Evolutionary conservation across 2,329 filamentous ascomycete species (phyloP), one percentile per base, ranked within the genome.

Genomic region (Stagonosporopsis cucurbitacearum): DNA sequence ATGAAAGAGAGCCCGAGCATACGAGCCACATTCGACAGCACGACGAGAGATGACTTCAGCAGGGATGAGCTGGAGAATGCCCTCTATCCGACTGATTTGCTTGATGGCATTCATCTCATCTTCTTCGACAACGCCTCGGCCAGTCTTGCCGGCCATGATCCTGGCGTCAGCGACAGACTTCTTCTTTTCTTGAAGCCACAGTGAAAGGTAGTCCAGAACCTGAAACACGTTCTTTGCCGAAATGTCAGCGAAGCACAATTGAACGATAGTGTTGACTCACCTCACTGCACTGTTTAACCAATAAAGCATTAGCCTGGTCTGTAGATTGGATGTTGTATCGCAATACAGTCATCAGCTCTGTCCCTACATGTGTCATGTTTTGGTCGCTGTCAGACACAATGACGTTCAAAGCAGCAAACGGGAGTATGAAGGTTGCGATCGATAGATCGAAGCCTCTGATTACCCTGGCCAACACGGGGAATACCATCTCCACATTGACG

Each of bases 1-100:
- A 70, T 98, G 91, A 70, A 96, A 97, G 17, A 99, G 80, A 1
- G 96, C 95, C 46, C 95, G 86, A 7, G 95, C 88, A 71, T 94
- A 98, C 8, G 96, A 95, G 57, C 91, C 91, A 76, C 94, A 98
- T 69, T 97, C 91, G n/a, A 96, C 86, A 9, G 95, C 93, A 63
- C 94, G 86, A 62, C 87, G 85, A 6, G 95, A 92, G 46, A 90
- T 86, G n/a, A 89, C 78, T 64, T 90, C 86, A 4, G 88, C 86
- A 0, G 88, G 88, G 51, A 91, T 88, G 22, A 80, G 79, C n/a
- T 81, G 78, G 19, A 97, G 76, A 45, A 96, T 84, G 0, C 84
- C 81, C 51, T 96, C 90, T 4, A 98, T 90, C 9, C 83, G 82
- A 64, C 81, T 81, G 55, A 86, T 83, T 63, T 80, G 73, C 79